Evolutionary conservation across 371 early-diverging fungal species (phyloP), one percentile per base, ranked within the genome.

Genomic region (Umbelopsis sp.): DNA sequence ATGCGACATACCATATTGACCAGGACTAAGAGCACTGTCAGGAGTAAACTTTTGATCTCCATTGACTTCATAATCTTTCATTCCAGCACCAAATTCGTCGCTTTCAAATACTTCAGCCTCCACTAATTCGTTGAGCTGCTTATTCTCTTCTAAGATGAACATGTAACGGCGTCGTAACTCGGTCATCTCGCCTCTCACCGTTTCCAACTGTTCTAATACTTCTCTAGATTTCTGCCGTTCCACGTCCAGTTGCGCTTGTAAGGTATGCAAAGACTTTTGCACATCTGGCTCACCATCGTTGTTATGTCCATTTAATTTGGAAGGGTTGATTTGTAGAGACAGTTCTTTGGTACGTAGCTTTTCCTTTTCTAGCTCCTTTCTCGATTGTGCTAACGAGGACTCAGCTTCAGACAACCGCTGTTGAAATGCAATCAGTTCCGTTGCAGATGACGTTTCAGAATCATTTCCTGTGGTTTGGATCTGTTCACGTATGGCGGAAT

Each of bases 91-190:
- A 24, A 65, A 65, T 32, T 65, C 66, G 18, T 65, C 66, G n/a
- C 66, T 50, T 22, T 65, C 66, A 20, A 65, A 65, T 4, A 65
- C 50, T 48, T 65, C 66, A 32, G 38, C 66, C 50, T 65, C 66
- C n/a, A 65, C 66, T 51, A 65, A 44, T n/a, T 67, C 50, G 25
- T 50, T 67, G 10, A 67, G 67, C 38, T 67, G 51, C 67, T 67
- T 67, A 14, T 52, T 67, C n/a, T 67, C 67, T 25, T 67, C 51
- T 35, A 67, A 44, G 20, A 67, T 67, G 44, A 52, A 51, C 52
- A 67, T 67, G 16, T 67, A 67, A 29, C 67, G 67, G 7, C 44
- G 37, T 35, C 52, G 50, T 6, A 67, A 50, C 12, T 67, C 67
- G 37, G 50, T 25, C 44, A 67, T 51, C 8, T 52, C 67, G n/a